Percentiles rank a stretch among this genome's conserved stretches.
Conservation (phyloP, 2,329 filamentous ascomycete genomes). For the Ceratocystiopsis minuta region DNA sequence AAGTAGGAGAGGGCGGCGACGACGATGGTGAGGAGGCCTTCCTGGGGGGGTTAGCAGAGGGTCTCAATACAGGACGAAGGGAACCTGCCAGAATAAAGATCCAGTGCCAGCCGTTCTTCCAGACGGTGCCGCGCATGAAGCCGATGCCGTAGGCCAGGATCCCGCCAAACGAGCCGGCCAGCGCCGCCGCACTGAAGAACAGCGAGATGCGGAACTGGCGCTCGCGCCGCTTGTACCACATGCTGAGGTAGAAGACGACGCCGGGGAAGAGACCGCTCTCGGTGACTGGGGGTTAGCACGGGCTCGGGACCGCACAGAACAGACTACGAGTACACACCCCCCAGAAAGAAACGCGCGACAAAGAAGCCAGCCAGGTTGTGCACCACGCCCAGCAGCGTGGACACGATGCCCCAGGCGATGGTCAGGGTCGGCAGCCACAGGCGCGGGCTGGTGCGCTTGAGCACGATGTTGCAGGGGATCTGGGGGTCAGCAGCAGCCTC, state of each 20-base stretch:
- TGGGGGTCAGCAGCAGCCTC: too few species aligned
- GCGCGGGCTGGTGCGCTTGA: conserved; percentile 41
- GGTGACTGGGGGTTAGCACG: conserved; percentile 11
- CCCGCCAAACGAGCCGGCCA: conserved; percentile 18
- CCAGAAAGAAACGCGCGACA: conserved; percentile 22
- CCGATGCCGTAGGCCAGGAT: conserved; percentile 22
- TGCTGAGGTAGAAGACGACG: conserved; percentile 21
- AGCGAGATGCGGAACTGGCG: conserved; percentile 22
- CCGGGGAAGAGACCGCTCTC: conserved; percentile 25
- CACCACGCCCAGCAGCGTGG: conserved; percentile 21
- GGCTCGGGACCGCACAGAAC: too few species aligned
- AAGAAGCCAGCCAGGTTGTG: conserved; percentile 20
- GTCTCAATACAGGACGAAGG: background rate
- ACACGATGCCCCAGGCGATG: conserved; percentile 31
- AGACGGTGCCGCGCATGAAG: conserved; percentile 25
- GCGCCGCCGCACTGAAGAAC: conserved; percentile 21
- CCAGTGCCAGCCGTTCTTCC: conserved; percentile 7
- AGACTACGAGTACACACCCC: conserved; percentile 7
- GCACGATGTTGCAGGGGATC: conserved; percentile 42
- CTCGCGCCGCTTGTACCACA: conserved; percentile 28
- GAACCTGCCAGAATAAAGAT: conserved; percentile 5
- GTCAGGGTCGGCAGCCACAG: conserved; percentile 41
- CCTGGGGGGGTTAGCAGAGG: background rate
- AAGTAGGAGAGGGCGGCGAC: conserved; percentile 12
- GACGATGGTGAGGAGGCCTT: conserved; percentile 5